These are phyloP conservation scores for Epichloe gansuensis DNA, from an alignment of 2,329 filamentous ascomycete species.

Conservation along the genomic window DNA sequence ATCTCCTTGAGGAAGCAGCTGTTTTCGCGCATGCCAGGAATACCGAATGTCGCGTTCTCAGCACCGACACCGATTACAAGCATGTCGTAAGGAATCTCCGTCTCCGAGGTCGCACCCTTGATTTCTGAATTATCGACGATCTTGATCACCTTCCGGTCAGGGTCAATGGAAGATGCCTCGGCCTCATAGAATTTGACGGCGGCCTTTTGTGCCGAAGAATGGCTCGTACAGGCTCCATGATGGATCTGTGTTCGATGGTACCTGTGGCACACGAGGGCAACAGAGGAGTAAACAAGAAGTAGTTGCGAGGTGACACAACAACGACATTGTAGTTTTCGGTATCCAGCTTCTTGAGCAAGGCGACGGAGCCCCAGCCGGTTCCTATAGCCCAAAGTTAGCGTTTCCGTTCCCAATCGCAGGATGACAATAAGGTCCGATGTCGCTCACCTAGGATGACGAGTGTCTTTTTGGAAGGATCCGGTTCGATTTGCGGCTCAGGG, in stretches of 20 bases:
- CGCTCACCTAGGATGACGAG: slow-evolving; percentile 78
- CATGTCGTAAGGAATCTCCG: slow-evolving; percentile 95
- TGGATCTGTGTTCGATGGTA: slow-evolving; percentile 95
- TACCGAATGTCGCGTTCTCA: slow-evolving; percentile 97
- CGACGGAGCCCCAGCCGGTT: slow-evolving; percentile 91
- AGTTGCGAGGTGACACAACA: slow-evolving; percentile 95
- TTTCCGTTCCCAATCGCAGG: not conserved
- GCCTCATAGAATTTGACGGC: slow-evolving; percentile 96
- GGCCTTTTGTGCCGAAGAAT: slow-evolving; percentile 89
- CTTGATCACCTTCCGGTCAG: slow-evolving; percentile 74
- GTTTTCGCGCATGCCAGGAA: slow-evolving; percentile 87
- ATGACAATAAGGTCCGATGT: not conserved
- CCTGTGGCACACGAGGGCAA: slow-evolving; percentile 96
- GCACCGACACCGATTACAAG: slow-evolving; percentile 93
- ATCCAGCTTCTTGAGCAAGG: slow-evolving; percentile 94
- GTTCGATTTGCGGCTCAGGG: slow-evolving; percentile 63
- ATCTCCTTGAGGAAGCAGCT: slow-evolving; percentile 99
- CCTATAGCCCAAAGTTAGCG: slow-evolving; percentile 38
- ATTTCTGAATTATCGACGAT: slow-evolving; percentile 89
- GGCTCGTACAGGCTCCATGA: slow-evolving; percentile 97
- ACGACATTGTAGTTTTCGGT: slow-evolving; percentile 98
- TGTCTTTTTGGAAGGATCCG: slow-evolving; percentile 89
- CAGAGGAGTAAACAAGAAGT: slow-evolving; percentile 98
- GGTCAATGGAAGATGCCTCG: slow-evolving; percentile 89
- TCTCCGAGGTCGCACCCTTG: slow-evolving; percentile 69